A percentile compares a stretch with the other conserved stretches of the same genome.
These are phyloP conservation scores for Xylariaceae sp. DNA, from an alignment of 2,329 filamentous ascomycete species.

Conservation along the genomic window DNA sequence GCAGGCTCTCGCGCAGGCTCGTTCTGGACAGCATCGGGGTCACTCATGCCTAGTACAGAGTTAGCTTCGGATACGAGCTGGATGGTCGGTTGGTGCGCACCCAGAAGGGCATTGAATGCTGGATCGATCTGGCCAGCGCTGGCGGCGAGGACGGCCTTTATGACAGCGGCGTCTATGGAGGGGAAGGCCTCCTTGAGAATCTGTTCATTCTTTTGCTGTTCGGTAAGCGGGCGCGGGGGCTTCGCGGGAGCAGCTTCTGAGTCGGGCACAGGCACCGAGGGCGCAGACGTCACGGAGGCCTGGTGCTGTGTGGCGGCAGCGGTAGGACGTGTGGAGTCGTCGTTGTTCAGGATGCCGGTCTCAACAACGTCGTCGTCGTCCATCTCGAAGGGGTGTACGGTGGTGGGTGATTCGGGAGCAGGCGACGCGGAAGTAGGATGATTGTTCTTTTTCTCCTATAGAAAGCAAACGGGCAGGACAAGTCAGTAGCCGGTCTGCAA, in stretches of 20 bases:
- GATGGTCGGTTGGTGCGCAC: slow-evolving; percentile 43
- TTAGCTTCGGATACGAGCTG: slow-evolving; percentile 12
- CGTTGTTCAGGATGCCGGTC: slow-evolving; percentile 46
- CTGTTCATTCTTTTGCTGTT: slow-evolving; percentile 79
- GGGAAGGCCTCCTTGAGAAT: slow-evolving; percentile 95
- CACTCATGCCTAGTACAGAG: slow-evolving; percentile 64
- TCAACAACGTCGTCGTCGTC: slow-evolving; percentile 71
- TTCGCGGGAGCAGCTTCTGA: slow-evolving; percentile 62
- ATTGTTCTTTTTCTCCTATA: slow-evolving; percentile 41
- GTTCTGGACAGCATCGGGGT: slow-evolving; percentile 64
- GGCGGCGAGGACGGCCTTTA: slow-evolving; percentile 84
- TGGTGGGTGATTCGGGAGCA: slow-evolving; percentile 64
- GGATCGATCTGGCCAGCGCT: slow-evolving; percentile 87
- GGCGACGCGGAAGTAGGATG: slow-evolving; percentile 32
- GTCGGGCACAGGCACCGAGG: slow-evolving; percentile 27
- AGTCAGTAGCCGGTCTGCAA: slow-evolving; percentile 11
- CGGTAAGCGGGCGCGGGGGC: slow-evolving; percentile 77
- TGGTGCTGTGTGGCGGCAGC: slow-evolving; percentile 27
- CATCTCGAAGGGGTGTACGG: slow-evolving; percentile 62
- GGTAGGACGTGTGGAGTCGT: slow-evolving; percentile 13
- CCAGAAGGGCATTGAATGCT: slow-evolving; percentile 90
- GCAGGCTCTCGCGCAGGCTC: slow-evolving; percentile 52
- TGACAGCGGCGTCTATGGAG: slow-evolving; percentile 70
- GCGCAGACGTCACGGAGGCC: not conserved
- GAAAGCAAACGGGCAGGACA: not conserved